Evolutionary conservation across 768 basidiomycete species (phyloP), one percentile per base, ranked within the genome.

Genomic region (Boletus reticuloceps): DNA sequence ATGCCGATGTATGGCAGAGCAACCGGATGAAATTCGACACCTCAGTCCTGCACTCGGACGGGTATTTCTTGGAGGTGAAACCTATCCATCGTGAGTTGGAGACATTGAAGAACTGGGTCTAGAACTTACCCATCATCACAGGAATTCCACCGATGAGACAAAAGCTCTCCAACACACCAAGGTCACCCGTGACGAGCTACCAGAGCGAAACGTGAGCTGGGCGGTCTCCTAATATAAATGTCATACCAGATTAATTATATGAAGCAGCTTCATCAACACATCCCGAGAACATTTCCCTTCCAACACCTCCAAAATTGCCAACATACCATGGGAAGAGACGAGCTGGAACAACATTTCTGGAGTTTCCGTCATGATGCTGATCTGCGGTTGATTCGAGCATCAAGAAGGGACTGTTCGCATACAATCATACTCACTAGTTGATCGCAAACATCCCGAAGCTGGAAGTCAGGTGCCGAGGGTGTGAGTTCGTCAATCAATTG

Each of bases 141-240:
- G 97, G 94, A 57, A 98, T 98, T 14, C 96, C 96, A 31, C 89
- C 90, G 64, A 94, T 89, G 51, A 98, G 77, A 72, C 96, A 98
- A 74, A 98, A 93, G 62, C 94, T 93, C 71, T 99, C 97, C 64
- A 98, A 73, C 64, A 91, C 87, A 4, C 86, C 89, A 25, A 92
- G 77, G 64, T 98, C 94, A 6, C 80, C 78, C 13, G 77, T 85
- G 36, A 85, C 84, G 38, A 86, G 76, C 85, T 86, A 51, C 17
- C 41, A 31, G 45, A 29, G 11, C 22, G 34, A 3, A 4, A 54
- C 19, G 53, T 50, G 37, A 58, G 44, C 20, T 31, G 13, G 12
- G 10, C 12, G 39, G 9, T 37, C 41, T 13, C 44, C n/a, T 39
- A 11, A n/a, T 31, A 48, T 32, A 29, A 25, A 16, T 17, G 20